Evolutionary conservation across 1,284 basidiomycete species (phyloP), one percentile per base, ranked within the genome.

Genomic region (Moniliophthora roreri): DNA sequence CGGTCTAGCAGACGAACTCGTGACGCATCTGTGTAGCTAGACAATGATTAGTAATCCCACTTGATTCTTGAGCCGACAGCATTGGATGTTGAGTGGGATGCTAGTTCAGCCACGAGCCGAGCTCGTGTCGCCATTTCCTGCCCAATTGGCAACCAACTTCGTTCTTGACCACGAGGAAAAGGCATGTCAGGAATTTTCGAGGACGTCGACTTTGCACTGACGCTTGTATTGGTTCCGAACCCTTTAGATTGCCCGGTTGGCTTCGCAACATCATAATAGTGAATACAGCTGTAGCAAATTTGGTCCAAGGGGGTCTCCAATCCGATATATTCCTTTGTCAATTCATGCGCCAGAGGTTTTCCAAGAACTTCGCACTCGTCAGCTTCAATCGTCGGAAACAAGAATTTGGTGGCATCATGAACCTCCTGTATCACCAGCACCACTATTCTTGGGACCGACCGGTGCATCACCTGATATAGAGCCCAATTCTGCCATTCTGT

Each of bases 251-350:
- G 75, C 78, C 6, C 70, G 68, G 15, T 69, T 89, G 16, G 88
- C 89, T 4, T 91, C 89, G 6, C 91, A 93, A 64, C 89, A 92
- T 73, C 92, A 93, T 54, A 60, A 69, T 52, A 90, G 87, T 69
- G 86, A 89, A 44, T 93, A 94, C 68, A 89, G 82, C 61, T 76
- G 81, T 52, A 69, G 84, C n/a, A 93, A 93, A 67, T 87, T 82
- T 60, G 91, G 90, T 11, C 73, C 77, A 3, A 34, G 64, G 85
- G 87, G 85, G 24, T 79, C 73, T 28, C 79, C 85, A 0, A 51
- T 77, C 21, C 62, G 63, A 21, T 95, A 94, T 62, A 69, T 83
- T 1, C 92, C 92, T 0, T 72, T 93, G 44, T 89, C 87, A 18
- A 66, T 89, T 38, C 80, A 85, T 54, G 73, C 83, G 47, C 91